These are phyloP conservation scores for Xylaria sp. DNA, from an alignment of 2,329 filamentous ascomycete species.

Conservation along the genomic window DNA sequence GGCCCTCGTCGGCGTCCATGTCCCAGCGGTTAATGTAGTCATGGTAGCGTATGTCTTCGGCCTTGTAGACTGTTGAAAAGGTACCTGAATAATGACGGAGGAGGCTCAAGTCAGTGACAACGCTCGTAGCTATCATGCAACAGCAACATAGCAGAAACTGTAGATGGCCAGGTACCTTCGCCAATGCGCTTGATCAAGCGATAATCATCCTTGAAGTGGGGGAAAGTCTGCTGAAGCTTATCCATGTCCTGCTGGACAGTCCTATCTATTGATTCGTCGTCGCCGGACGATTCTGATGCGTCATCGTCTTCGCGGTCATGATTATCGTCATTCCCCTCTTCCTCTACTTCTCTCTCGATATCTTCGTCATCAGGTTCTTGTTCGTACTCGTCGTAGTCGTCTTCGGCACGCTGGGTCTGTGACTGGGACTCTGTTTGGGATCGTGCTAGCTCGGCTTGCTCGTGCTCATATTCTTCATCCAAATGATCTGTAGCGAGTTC, in stretches of 20 bases:
- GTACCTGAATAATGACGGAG: slow-evolving; percentile 70
- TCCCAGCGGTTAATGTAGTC: slow-evolving; percentile 90
- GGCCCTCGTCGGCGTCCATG: slow-evolving; percentile 70
- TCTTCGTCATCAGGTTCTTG: slow-evolving; percentile 44
- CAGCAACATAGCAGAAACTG: too few relatives aligned
- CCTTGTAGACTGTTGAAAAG: slow-evolving; percentile 99
- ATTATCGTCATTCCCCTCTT: slow-evolving; percentile 53
- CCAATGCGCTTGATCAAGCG: slow-evolving; percentile 96
- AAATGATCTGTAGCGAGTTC: slow-evolving; percentile 16
- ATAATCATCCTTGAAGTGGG: slow-evolving; percentile 84
- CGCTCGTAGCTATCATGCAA: not conserved
- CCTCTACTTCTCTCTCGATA: slow-evolving; percentile 51
- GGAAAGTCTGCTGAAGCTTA: slow-evolving; percentile 83
- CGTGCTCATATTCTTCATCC: slow-evolving; percentile 10
- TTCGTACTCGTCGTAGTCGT: slow-evolving; percentile 49
- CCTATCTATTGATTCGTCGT: slow-evolving; percentile 72
- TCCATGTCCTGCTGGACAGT: slow-evolving; percentile 86
- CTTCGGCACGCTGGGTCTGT: slow-evolving; percentile 48
- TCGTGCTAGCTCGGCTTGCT: slow-evolving; percentile 46
- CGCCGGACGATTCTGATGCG: slow-evolving; percentile 63
- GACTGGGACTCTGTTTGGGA: slow-evolving; percentile 39
- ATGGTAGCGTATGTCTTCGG: slow-evolving; percentile 89
- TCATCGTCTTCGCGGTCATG: slow-evolving; percentile 56
- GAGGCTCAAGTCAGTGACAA: slow-evolving; percentile 21
- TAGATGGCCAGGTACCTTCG: slow-evolving; percentile 70